Conservation (phyloP, 192 early-diverging fungal species). For the Podila horticola region DNA sequence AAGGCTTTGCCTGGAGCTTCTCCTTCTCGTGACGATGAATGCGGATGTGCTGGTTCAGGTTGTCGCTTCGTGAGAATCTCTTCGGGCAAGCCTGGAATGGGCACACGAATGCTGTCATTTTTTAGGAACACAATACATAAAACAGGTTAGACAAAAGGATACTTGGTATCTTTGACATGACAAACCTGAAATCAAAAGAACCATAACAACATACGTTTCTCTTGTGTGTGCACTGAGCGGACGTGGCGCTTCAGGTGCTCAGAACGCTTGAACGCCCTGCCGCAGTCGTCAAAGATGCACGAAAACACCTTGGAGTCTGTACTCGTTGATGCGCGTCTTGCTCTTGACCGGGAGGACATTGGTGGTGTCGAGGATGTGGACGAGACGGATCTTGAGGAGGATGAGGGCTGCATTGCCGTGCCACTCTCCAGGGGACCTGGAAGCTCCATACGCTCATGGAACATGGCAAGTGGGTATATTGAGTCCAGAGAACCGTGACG, state of each 20-base stretch:
- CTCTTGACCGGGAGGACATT: not conserved
- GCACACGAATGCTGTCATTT: constrained; percentile 59
- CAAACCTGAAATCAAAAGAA: not conserved
- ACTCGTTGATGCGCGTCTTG: constrained; percentile 30
- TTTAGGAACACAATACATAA: not conserved
- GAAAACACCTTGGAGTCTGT: constrained; percentile 41
- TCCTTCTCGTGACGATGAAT: constrained; percentile 65
- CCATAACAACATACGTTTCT: constrained; percentile 61
- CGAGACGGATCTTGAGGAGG: constrained; percentile 5
- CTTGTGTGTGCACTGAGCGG: constrained; percentile 67
- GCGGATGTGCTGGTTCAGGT: constrained; percentile 65
- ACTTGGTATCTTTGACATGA: too few relatives aligned
- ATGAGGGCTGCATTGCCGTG: constrained; percentile 6
- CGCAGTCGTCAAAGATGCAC: constrained; percentile 58
- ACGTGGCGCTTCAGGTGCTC: constrained; percentile 70
- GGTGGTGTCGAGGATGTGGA: constrained; percentile 4
- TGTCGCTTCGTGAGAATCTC: constrained; percentile 66
- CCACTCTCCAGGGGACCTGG: not conserved
- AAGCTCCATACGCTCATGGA: constrained; percentile 28
- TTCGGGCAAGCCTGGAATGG: constrained; percentile 59
- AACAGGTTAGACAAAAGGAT: too few relatives aligned
- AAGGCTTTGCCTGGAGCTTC: constrained; percentile 21
- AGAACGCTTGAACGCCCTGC: constrained; percentile 62
- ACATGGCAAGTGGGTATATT: constrained; percentile 30
- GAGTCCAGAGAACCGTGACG: constrained; percentile 39